These are phyloP conservation scores for Apiotrichum domesticum DNA, from an alignment of 1,284 basidiomycete genomes.

Conservation along the genomic window DNA sequence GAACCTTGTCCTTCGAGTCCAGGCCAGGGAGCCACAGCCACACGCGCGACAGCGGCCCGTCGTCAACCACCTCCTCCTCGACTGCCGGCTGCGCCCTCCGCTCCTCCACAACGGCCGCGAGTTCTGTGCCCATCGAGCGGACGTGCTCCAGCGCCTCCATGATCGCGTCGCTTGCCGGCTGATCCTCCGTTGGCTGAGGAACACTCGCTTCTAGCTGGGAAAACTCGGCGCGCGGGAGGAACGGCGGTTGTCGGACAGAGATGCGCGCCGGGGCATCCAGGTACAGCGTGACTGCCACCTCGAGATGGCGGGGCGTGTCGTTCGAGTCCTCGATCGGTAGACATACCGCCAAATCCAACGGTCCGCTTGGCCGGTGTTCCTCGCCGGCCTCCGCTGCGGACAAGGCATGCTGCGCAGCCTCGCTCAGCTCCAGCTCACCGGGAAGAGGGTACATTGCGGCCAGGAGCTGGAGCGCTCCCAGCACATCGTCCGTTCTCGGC, in stretches of 20 bases:
- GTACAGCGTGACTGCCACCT: conserved; percentile 4
- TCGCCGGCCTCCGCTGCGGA: background rate
- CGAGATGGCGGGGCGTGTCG: background rate
- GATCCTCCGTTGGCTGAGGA: background rate
- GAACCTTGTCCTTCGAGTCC: conserved; percentile 44
- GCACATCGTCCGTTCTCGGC: background rate
- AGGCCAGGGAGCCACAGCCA: conserved; percentile 49
- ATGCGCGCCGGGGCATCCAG: conserved; percentile 3
- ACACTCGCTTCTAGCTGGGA: conserved; percentile 12
- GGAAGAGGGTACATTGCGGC: conserved; percentile 40
- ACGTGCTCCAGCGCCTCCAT: conserved; percentile 26
- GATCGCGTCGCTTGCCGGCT: conserved; percentile 24
- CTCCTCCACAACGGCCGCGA: background rate
- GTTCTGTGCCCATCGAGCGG: background rate
- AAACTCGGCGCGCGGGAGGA: conserved; percentile 17
- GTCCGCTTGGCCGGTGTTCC: background rate
- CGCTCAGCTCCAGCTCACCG: conserved; percentile 26
- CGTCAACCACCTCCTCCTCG: background rate
- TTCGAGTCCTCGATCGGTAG: conserved; percentile 7
- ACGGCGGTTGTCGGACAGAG: conserved; percentile 23
- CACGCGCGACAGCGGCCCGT: conserved; percentile 28
- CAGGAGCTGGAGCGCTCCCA: conserved; percentile 32
- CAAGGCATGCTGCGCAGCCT: conserved; percentile 13
- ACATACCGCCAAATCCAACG: conserved; percentile 7
- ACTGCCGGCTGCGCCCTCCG: background rate